These are phyloP conservation scores for Zizania latifolia DNA, from an alignment of 176 grass and related monocot genomes.

Conservation along the genomic window DNA sequence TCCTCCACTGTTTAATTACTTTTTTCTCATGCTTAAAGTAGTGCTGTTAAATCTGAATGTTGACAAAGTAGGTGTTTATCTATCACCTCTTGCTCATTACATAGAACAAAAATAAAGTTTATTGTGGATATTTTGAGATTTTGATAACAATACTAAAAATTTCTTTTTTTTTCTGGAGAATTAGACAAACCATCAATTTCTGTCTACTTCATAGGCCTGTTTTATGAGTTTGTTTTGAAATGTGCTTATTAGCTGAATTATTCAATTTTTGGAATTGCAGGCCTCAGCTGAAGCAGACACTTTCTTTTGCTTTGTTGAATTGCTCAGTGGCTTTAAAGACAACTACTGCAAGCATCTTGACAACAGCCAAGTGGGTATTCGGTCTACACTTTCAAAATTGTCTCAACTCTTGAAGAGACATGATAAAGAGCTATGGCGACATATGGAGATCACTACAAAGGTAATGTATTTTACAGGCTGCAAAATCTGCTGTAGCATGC, in stretches of 20 bases:
- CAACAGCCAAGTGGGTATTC: conserved; percentile 72
- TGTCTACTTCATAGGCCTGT: conserved; percentile 8
- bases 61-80: neutral
- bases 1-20: neutral
- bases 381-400: conserved; percentile 57
- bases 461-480: conserved; percentile 9
- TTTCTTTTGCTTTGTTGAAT: conserved; percentile 73
- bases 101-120: neutral
- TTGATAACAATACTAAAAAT: neutral
- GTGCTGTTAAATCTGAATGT: neutral
- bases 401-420: conserved; percentile 83
- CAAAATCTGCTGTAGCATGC: neutral
- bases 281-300: conserved; percentile 75
- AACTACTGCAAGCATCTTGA: conserved; percentile 93
- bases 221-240: conserved; percentile 9
- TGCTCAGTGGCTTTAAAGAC: conserved; percentile 76
- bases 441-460: conserved; percentile 70
- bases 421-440: conserved; percentile 92
- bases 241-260: conserved; percentile 2
- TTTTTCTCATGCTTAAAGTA: neutral
- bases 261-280: conserved; percentile 22
- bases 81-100: neutral
- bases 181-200: neutral
- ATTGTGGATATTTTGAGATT: neutral
- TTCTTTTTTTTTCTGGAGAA: neutral